Evolutionary conservation across 805 yeast species (phyloP), one percentile per base, ranked within the genome.

Genomic region (Wickerhamomyces chambardii): DNA sequence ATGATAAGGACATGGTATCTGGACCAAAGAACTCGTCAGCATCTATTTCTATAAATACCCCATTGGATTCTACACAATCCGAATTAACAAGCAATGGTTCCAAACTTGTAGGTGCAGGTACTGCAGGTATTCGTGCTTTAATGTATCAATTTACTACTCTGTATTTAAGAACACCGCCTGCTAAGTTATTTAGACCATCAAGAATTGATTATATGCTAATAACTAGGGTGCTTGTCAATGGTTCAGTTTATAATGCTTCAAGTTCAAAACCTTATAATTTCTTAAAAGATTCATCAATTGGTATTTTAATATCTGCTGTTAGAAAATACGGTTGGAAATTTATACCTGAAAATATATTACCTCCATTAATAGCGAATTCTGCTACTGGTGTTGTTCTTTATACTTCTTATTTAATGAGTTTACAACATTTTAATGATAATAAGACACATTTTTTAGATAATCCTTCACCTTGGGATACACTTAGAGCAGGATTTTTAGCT

Each of bases 101-200:
- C 2, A 65, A 67, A 39, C 66, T 80, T 2, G 85, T 87, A 1
- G 84, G 95, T 12, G 76, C 84, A 0, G 69, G 84, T 11, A 78
- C 94, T 0, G 96, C 95, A 0, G 89, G 95, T 39, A 75, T 86
- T 5, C 66, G 97, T 27, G 95, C 95, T 0, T 47, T 86, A 18
- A 69, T 84, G n/a, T 75, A 76, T 40, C 95, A 89, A 56, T 44
- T 86, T 27, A 79, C 86, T 31, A 64, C 87, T 1, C 61, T 90
- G 22, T 90, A 89, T 53, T 56, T 87, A 30, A 67, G 97, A 38
- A 84, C 94, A 1, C 78, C 78, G 1, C 77, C 77, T 0, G 82
- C 86, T 30, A 89, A 90, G 61, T 66, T 89, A 17, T 90, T 90
- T 55, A 65, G 95, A 26, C 97, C 97, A 1, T 78, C 95, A 4